These are phyloP conservation scores for Leucaena leucocephala DNA, from an alignment of 306 rosid genomes.

Conservation along the genomic window DNA sequence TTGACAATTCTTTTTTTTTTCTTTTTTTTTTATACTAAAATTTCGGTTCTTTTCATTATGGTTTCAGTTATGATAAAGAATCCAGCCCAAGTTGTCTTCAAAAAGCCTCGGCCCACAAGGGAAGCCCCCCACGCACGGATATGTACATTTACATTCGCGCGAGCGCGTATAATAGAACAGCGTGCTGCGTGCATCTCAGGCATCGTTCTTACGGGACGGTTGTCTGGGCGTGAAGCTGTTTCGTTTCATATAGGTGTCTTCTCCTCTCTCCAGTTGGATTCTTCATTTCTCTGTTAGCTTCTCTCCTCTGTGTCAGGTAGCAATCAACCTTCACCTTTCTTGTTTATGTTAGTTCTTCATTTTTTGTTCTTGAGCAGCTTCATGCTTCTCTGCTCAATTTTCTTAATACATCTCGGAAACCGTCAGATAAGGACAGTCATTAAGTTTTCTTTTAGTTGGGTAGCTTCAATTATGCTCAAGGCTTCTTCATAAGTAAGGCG, in stretches of 20 bases:
- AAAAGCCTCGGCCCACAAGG: background rate
- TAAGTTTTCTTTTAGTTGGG: background rate
- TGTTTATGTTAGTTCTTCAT: background rate
- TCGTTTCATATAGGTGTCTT: background rate
- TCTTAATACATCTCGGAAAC: background rate
- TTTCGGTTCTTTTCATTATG: background rate
- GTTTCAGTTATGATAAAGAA: background rate
- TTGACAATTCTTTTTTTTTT: too few species aligned
- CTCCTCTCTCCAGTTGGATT: background rate
- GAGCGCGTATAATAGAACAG: background rate
- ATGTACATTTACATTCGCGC: background rate
- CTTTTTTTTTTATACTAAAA: too few species aligned
- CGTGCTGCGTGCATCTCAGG: constrained; percentile 10
- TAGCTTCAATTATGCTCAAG: background rate
- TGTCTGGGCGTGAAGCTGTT: background rate
- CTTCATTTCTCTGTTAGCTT: background rate
- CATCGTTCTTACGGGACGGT: background rate
- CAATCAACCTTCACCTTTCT: background rate
- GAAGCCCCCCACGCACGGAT: background rate
- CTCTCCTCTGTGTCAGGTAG: background rate
- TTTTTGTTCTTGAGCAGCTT: background rate
- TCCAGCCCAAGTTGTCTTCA: background rate
- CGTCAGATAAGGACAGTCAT: background rate
- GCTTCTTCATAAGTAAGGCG: background rate
- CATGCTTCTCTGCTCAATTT: background rate